Conservation (phyloP, 176 grass and related monocot genomes). For the Carex kokanica region DNA sequence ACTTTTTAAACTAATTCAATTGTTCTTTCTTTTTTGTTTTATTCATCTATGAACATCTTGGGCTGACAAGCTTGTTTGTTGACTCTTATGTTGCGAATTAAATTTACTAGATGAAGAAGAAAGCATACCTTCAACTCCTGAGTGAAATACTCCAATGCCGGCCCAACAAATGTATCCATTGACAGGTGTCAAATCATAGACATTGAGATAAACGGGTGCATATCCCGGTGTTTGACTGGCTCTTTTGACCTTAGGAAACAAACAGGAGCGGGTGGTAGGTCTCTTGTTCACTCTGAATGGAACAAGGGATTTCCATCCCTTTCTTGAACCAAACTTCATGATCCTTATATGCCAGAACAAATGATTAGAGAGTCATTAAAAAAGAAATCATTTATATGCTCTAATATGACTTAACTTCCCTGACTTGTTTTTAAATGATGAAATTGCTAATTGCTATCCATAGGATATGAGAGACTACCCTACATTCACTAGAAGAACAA, state of each 20-base stretch:
- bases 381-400: background rate
- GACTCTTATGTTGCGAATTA: background rate
- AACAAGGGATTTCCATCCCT: slow-evolving; percentile 91
- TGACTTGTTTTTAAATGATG: background rate
- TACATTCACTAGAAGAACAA: too few species aligned
- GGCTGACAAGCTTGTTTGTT: background rate
- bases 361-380: slow-evolving; percentile 5
- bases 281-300: slow-evolving; percentile 62
- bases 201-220: slow-evolving; percentile 92
- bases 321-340: slow-evolving; percentile 87
- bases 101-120: slow-evolving; percentile 6
- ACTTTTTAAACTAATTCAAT: background rate
- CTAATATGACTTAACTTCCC: background rate
- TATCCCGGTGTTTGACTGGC: slow-evolving; percentile 50
- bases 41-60: slow-evolving; percentile 3
- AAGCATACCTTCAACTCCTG: slow-evolving; percentile 83
- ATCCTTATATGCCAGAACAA: slow-evolving; percentile 39
- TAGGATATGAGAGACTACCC: too few species aligned
- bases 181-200: slow-evolving; percentile 94
- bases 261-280: slow-evolving; percentile 57
- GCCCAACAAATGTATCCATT: slow-evolving; percentile 96
- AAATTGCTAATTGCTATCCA: background rate
- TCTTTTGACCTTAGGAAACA: slow-evolving; percentile 80
- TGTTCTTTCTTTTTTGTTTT: background rate
- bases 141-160: slow-evolving; percentile 94